Evolutionary conservation across 108 stramenopile species (phyloP).

Genomic region (Cyclostephanos tholiformis): DNA sequence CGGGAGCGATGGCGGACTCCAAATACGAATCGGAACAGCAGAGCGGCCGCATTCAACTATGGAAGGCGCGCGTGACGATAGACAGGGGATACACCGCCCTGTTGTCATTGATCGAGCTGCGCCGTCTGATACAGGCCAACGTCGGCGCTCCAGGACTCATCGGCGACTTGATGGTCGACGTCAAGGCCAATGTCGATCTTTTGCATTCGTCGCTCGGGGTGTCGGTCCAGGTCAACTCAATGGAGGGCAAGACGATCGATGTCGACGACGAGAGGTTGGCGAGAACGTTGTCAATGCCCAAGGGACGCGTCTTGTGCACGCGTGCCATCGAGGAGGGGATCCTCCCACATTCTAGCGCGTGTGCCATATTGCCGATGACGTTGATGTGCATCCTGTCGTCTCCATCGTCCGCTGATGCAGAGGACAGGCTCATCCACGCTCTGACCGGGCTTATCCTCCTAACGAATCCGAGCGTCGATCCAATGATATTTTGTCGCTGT

Average conservation of each 20-base stretch:
- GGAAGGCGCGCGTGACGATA: slow-evolving; percentile 83
- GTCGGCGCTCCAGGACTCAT: slow-evolving; percentile 44
- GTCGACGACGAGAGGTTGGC: slow-evolving; percentile 36
- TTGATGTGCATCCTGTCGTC: slow-evolving; percentile 39
- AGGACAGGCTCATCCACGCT: slow-evolving; percentile 65
- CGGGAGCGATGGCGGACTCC: slow-evolving; percentile 42
- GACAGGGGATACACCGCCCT: slow-evolving; percentile 85
- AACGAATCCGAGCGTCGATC: slow-evolving; percentile 50
- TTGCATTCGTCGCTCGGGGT: slow-evolving; percentile 78
- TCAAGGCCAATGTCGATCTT: slow-evolving; percentile 68
- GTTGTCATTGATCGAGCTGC: slow-evolving; percentile 67
- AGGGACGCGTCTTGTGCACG: slow-evolving; percentile 70
- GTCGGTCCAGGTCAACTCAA: slow-evolving; percentile 11
- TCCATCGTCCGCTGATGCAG: slow-evolving; percentile 33
- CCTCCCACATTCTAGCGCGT: slow-evolving; percentile 73
- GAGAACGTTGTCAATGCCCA: slow-evolving; percentile 59
- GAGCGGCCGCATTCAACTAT: slow-evolving; percentile 57
- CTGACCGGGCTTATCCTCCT: slow-evolving; percentile 60
- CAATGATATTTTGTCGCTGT: slow-evolving; percentile 48
- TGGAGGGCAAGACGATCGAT: slow-evolving; percentile 33
- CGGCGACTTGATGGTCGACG: slow-evolving; percentile 57
- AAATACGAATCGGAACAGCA: slow-evolving; percentile 40
- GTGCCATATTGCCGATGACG: slow-evolving; percentile 60
- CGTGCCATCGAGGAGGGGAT: slow-evolving; percentile 78
- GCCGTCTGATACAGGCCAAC: slow-evolving; percentile 52